phyloP scores from a whole-genome alignment of 352 stramenopile genomes.

The Thalassiosira exigua region DNA sequence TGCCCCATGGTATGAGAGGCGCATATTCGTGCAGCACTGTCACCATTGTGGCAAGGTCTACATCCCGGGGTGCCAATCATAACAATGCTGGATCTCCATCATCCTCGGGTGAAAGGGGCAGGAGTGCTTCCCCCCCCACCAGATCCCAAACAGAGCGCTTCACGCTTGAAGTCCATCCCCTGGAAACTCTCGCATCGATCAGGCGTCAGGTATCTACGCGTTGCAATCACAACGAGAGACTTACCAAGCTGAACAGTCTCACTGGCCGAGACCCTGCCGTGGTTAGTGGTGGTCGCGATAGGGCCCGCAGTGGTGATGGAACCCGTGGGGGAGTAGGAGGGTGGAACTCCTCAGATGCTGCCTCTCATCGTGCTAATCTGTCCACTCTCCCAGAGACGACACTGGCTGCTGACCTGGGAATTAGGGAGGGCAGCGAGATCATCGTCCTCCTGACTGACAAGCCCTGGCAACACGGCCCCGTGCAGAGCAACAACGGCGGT shows the following conservation, averaged over 20 bases:
- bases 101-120: background rate
- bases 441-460: constrained; percentile 51
- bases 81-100: background rate
- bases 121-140: constrained; percentile 4
- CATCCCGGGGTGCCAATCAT: constrained; percentile 12
- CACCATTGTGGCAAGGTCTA: constrained; percentile 57
- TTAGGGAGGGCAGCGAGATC: constrained; percentile 77
- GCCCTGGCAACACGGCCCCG: constrained; percentile 3
- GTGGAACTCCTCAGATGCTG: constrained; percentile 7
- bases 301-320: background rate
- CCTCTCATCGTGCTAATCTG: constrained; percentile 13
- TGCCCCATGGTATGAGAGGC: constrained; percentile 81
- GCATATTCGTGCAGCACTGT: constrained; percentile 69
- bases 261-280: constrained; percentile 18
- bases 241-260: constrained; percentile 49
- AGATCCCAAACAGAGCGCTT: constrained; percentile 62
- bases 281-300: background rate
- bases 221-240: constrained; percentile 63
- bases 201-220: constrained; percentile 70
- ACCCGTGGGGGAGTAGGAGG: constrained; percentile 3
- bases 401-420: constrained; percentile 76
- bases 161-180: constrained; percentile 78
- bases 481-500: constrained; percentile 3
- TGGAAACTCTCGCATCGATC: constrained; percentile 80
- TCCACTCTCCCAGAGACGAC: constrained; percentile 37